Evolutionary conservation across 164 flowering plant species (phyloP).

Genomic region (Echeveria elegans): DNA sequence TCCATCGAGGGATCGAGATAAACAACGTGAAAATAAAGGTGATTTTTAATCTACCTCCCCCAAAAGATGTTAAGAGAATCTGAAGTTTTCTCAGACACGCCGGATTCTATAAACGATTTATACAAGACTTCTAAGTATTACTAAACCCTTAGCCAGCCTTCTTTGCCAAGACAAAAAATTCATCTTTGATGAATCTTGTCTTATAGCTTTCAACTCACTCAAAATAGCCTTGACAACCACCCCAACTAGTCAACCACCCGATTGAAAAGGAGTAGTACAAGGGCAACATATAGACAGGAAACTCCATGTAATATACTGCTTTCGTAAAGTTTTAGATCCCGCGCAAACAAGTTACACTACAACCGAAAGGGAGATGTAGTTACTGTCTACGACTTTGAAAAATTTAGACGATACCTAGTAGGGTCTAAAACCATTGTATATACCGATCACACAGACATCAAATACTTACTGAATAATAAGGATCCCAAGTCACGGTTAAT

Average conservation of each 20-base stretch:
- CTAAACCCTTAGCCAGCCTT: background rate
- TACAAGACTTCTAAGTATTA: background rate
- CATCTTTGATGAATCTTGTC: background rate
- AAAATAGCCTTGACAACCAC: background rate
- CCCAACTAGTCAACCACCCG: background rate
- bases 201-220: background rate
- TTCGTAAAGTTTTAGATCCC: too few species aligned
- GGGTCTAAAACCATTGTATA: too few species aligned
- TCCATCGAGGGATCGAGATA: conserved; percentile 4
- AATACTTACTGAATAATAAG: too few species aligned
- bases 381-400: too few species aligned
- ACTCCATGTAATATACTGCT: too few species aligned
- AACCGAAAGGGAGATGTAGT: too few species aligned
- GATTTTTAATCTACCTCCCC: conserved; percentile 5
- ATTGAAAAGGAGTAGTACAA: background rate
- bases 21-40: background rate
- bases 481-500: too few species aligned
- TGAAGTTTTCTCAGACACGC: conserved; percentile 10
- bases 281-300: too few species aligned
- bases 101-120: conserved; percentile 6
- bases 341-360: too few species aligned
- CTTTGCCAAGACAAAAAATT: background rate
- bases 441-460: too few species aligned
- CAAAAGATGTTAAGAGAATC: background rate
- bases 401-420: too few species aligned